Evolutionary conservation across 169 alveolate genomes (phyloP), one percentile per base, ranked within the genome.

Genomic region (Cryptosporidium parvum): DNA sequence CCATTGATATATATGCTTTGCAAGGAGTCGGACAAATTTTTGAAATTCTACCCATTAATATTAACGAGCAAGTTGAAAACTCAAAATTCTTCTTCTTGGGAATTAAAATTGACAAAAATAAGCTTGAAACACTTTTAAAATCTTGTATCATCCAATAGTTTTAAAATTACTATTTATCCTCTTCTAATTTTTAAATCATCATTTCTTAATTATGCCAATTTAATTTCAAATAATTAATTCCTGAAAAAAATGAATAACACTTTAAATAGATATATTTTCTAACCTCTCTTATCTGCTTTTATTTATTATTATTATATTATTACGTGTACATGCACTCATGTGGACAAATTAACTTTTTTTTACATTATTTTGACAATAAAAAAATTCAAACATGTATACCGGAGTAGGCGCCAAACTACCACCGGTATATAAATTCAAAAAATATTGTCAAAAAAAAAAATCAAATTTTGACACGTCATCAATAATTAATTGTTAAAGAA

Each of bases 21-120:
- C 95, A 93, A 84, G 95, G 95, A 0, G 94, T 93, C 21, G 95
- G 95, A 37, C 84, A 75, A 69, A 33, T 92, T 23, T 93, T 89
- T 85, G 95, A 93, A 80, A 86, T 93, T 18, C 58, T 51, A 26
- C 92, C 85, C 39, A 68, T 86, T 16, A 91, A 91, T 18, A 31
- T 31, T 23, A 45, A 16, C 21, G 85, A 72, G 42, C 18, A 39
- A 18, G 1, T 61, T 14, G 37, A 62, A 45, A 51, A 16, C 21
- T 85, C 92, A 26, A 85, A 85, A 62, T 85, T 85, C 52, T 75
- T 85, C 14, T 85, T 85, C 48, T 31, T 85, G 29, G 92, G 92
- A 33, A 31, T 58, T 39, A 31, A 56, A 23, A 2, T 85, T n/a
- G 37, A 85, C 26, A 45, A 52, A 9, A 21, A 31, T n/a, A n/a